Evolutionary conservation across 2,329 filamentous ascomycete species (phyloP), one percentile per base, ranked within the genome.

Genomic region (Exophiala alcalophila): DNA sequence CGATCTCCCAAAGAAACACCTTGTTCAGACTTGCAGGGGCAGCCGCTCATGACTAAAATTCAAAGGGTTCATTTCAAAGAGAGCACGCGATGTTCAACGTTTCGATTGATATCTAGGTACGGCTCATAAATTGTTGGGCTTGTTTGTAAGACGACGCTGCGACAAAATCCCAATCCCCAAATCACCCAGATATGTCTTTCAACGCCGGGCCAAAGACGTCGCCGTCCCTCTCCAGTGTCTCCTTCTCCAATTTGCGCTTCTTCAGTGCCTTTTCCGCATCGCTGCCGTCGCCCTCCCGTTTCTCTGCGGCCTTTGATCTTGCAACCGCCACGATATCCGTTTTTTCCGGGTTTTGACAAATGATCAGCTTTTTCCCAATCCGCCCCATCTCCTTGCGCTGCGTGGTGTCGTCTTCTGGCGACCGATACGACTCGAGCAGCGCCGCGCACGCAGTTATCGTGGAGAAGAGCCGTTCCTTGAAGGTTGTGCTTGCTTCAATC

Each of bases 271-370:
- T 59, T 15, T 60, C 59, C 14, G 61, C 61, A 7, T 63, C 57
- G 8, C 48, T 54, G 9, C 49, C 50, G 9, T 47, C 52, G 7
- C 62, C 61, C 11, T 65, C 65, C 14, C 68, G 59, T 53, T 72
- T 71, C 54, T 67, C 64, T 3, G 60, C 61, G 5, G 36, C 49
- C 36, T 57, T 58, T 3, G 52, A 49, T 26, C 54, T 59, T 36
- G 59, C 60, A 7, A 62, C 53, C 1, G 59, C 62, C 1, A 63
- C 61, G 3, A 71, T 50, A 40, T 70, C 67, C 1, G 60, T 56
- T 48, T 72, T 72, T 44, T 73, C 68, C 0, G 69, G 68, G 47
- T 73, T 71, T 50, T 70, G 67, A 46, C 71, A 74, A 24, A 67
- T 64, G 43, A 66, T 69, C 9, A 72, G 56, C 50, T 74, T 74